Evolutionary conservation across 768 basidiomycete species (phyloP).

Genomic region (Ramaria sp.): DNA sequence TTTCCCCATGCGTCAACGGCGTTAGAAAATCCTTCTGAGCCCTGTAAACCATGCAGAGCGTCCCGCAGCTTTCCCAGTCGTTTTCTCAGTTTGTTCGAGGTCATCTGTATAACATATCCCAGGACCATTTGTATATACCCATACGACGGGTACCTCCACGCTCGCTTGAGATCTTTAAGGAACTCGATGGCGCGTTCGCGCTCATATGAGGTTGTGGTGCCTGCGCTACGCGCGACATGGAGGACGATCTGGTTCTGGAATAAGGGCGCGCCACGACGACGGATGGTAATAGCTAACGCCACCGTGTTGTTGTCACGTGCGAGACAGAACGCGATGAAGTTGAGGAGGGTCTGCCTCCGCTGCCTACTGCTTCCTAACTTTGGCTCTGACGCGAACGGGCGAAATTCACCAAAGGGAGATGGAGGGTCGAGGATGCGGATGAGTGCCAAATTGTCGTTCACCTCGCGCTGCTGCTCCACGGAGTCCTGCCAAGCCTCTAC

Average conservation of each 20-base stretch:
- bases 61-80: background rate
- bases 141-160: background rate
- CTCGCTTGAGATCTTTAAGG: background rate
- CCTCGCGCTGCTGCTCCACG: background rate
- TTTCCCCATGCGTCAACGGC: constrained; percentile 7
- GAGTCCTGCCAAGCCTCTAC: background rate
- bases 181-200: background rate
- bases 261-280: background rate
- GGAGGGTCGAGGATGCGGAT: constrained; percentile 5
- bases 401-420: constrained; percentile 4
- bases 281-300: constrained; percentile 1
- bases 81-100: background rate
- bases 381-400: constrained; percentile 7
- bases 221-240: background rate
- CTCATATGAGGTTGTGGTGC: background rate
- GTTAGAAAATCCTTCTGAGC: background rate
- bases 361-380: background rate
- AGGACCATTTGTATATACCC: background rate
- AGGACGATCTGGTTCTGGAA: background rate
- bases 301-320: background rate
- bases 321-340: constrained; percentile 8
- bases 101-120: background rate
- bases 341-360: constrained; percentile 2
- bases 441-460: constrained; percentile 6
- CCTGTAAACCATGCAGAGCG: background rate